Evolutionary conservation across 2,329 filamentous ascomycete genomes (phyloP), one percentile per base, ranked within the genome.

Genomic region (Daldinia sp.): DNA sequence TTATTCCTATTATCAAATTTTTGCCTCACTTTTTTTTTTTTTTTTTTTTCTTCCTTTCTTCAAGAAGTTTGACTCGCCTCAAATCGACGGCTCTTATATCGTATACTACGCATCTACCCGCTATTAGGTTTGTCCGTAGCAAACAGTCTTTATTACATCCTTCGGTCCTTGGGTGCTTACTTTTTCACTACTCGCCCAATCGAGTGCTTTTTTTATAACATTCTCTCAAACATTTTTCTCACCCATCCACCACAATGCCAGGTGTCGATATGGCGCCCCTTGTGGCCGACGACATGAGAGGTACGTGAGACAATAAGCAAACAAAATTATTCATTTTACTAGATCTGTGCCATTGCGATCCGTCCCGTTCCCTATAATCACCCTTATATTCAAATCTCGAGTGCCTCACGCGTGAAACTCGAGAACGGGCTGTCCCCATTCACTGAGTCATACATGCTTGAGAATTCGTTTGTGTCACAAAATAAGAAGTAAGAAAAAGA

Each of bases 211-310:
- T 37, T n/a, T n/a, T n/a, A n/a, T n/a, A n/a, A 35, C 57, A 54
- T 30, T 21, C 37, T 9, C 27, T 48, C 51, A 37, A 49, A 29
- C 47, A 43, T 39, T 41, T 50, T 32, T 37, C 49, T 43, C 41
- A 59, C 45, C 35, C 41, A 51, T 61, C 52, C 54, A 50, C 43
- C 65, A 74, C 35, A 17, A 77, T 77, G 75, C 73, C 76, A 58
- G 75, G 74, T 62, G 68, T 76, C 66, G 73, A 76, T 64, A 73
- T 75, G 67, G 68, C 61, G 53, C 71, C 73, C 49, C 70, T 74
- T 50, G 69, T 70, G 69, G 76, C 76, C 27, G 77, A 78, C 63
- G 76, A 78, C 58, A 77, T 75, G 63, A 75, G 77, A 77, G 73
- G 77, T 78, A 73, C 21, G 76, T 75, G 49, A 59, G 47, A 58